phyloP scores from a whole-genome alignment of 371 early-diverging fungal species.

The Mucor racemosus region DNA sequence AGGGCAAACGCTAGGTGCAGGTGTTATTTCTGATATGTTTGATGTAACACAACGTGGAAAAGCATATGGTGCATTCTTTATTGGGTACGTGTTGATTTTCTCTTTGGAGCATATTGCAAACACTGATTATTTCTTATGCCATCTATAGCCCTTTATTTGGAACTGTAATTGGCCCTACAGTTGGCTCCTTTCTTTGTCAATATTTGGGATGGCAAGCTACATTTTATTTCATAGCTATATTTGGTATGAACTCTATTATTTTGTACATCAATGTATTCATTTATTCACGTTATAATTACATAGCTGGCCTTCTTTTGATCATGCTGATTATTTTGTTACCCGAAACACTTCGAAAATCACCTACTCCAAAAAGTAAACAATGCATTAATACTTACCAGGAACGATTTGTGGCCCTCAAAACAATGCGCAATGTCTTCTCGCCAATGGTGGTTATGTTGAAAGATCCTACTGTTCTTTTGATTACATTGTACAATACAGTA shows the following conservation, averaged over 20 bases:
- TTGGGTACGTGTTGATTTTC: slow-evolving; percentile 4
- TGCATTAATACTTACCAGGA: neutral
- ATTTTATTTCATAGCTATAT: slow-evolving; percentile 64
- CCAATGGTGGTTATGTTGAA: slow-evolving; percentile 27
- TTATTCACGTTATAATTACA: neutral
- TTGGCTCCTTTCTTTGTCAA: slow-evolving; percentile 57
- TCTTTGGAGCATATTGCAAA: neutral
- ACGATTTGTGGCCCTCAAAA: neutral
- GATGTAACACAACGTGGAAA: slow-evolving; percentile 24
- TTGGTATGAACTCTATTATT: slow-evolving; percentile 8
- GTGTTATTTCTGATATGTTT: slow-evolving; percentile 38
- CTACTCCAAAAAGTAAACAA: neutral
- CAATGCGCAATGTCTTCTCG: neutral
- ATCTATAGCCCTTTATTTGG: slow-evolving; percentile 27
- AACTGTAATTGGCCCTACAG: slow-evolving; percentile 63
- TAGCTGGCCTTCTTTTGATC: slow-evolving; percentile 21
- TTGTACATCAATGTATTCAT: neutral
- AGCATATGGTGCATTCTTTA: slow-evolving; percentile 37
- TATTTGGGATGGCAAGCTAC: slow-evolving; percentile 66
- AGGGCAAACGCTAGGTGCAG: slow-evolving; percentile 57
- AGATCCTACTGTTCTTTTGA: slow-evolving; percentile 30
- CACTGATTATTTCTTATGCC: neutral
- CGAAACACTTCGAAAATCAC: slow-evolving; percentile 8
- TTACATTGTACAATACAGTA: slow-evolving; percentile 32
- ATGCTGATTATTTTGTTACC: slow-evolving; percentile 2